Evolutionary conservation across 192 early-diverging fungal species (phyloP).

Genomic region (Linnemannia elongata): DNA sequence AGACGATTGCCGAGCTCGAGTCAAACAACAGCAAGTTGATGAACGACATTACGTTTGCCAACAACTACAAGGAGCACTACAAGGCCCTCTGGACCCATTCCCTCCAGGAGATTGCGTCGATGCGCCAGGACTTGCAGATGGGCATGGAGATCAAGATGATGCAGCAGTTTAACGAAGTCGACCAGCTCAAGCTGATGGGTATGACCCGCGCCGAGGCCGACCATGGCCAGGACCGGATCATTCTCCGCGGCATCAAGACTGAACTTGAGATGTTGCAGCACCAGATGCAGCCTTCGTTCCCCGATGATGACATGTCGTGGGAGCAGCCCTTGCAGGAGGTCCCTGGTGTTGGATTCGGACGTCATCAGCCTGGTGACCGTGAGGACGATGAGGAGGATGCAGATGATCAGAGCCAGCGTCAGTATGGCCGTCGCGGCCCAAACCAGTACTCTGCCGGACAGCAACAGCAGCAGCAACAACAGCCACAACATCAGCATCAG

Average conservation of each 20-base stretch:
- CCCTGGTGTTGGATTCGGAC: constrained; percentile 6
- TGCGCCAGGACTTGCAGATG: constrained; percentile 55
- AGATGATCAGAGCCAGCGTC: constrained; percentile 25
- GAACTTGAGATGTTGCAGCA: constrained; percentile 54
- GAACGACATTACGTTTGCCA: constrained; percentile 56
- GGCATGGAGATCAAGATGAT: constrained; percentile 60
- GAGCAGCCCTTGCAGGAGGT: constrained; percentile 34
- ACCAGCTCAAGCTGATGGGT: constrained; percentile 53
- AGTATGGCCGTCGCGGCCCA: constrained; percentile 28
- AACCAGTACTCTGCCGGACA: constrained; percentile 25
- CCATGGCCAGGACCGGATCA: constrained; percentile 53
- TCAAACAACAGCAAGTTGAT: constrained; percentile 48
- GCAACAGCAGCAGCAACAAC: constrained; percentile 19
- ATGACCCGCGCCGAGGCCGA: constrained; percentile 51
- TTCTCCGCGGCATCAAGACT: constrained; percentile 45
- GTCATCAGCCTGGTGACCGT: constrained; percentile 2
- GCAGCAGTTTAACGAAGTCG: constrained; percentile 55
- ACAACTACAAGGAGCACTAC: constrained; percentile 58
- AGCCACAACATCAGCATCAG: constrained; percentile 15
- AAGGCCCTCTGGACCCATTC: constrained; percentile 55
- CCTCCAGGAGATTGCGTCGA: constrained; percentile 54
- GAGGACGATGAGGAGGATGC: constrained; percentile 29
- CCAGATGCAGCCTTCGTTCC: constrained; percentile 48
- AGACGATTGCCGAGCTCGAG: constrained; percentile 52
- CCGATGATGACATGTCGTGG: constrained; percentile 54